Percentiles rank a stretch among this genome's conserved stretches.
These are phyloP conservation scores for Vitis hybrid DNA, from an alignment of 177 flowering plant species.

Conservation along the genomic window DNA sequence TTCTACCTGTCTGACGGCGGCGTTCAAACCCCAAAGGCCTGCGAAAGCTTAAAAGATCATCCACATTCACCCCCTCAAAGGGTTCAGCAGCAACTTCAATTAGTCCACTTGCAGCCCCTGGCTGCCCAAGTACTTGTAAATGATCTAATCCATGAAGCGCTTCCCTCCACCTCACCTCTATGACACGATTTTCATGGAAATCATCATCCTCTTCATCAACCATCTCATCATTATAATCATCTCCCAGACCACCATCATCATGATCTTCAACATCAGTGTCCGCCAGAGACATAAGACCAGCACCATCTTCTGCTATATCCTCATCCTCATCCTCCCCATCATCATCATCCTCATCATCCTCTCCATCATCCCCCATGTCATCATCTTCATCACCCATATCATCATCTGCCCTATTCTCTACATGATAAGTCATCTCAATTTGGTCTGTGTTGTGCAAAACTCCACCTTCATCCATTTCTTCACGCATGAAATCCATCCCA, in stretches of 20 bases:
- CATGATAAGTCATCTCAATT: constrained; percentile 72
- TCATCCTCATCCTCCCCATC: constrained; percentile 87
- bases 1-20: constrained; percentile 63
- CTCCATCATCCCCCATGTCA: constrained; percentile 89
- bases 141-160: constrained; percentile 87
- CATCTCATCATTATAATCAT: constrained; percentile 86
- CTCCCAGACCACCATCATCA: constrained; percentile 85
- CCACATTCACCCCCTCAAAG: constrained; percentile 88
- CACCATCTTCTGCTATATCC: constrained; percentile 87
- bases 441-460: constrained; percentile 42
- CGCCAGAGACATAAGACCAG: constrained; percentile 78
- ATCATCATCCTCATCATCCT: constrained; percentile 85
- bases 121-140: constrained; percentile 82
- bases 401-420: constrained; percentile 70
- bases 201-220: constrained; percentile 93
- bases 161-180: constrained; percentile 92
- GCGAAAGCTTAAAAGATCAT: constrained; percentile 82
- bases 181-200: constrained; percentile 80
- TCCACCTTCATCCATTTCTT: constrained; percentile 69
- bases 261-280: constrained; percentile 94
- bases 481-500: constrained; percentile 65
- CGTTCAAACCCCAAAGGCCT: constrained; percentile 75
- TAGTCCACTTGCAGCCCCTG: constrained; percentile 66
- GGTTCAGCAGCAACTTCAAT: constrained; percentile 85
- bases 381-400: constrained; percentile 89